phyloP scores from a whole-genome alignment of 208 protist species.

The Trypanosoma cruzi region DNA sequence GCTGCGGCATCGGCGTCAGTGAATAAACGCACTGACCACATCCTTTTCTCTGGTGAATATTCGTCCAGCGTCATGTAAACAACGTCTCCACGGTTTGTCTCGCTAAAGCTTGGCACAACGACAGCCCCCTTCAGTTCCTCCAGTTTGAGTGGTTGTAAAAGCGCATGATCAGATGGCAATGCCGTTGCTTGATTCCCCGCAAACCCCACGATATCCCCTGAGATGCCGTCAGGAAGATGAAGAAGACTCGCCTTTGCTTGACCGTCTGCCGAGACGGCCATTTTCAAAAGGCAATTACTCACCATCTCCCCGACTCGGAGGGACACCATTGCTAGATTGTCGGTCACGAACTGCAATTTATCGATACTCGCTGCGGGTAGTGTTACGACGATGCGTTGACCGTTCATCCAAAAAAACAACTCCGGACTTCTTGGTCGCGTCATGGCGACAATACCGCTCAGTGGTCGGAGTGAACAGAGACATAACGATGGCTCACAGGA shows the following conservation, averaged over 20 bases:
- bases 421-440: constrained; percentile 25
- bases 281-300: constrained; percentile 29
- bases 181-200: background rate
- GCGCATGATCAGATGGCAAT: background rate
- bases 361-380: constrained; percentile 24
- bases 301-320: constrained; percentile 3
- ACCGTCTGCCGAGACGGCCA: constrained; percentile 22
- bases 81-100: background rate
- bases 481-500: background rate
- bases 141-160: constrained; percentile 26
- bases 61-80: constrained; percentile 24
- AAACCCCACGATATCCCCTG: constrained; percentile 27
- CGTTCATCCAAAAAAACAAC: constrained; percentile 28
- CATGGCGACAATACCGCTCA: constrained; percentile 37
- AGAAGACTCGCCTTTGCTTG: constrained; percentile 24
- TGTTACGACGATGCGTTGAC: constrained; percentile 28
- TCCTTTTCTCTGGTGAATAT: constrained; percentile 14
- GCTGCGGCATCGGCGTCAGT: constrained; percentile 14
- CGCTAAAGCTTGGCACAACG: constrained; percentile 13
- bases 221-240: constrained; percentile 21
- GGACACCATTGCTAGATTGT: constrained; percentile 22
- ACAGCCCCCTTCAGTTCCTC: constrained; percentile 28
- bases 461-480: constrained; percentile 14
- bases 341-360: constrained; percentile 29
- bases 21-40: constrained; percentile 26